phyloP scores from a whole-genome alignment of 345 rosid genomes.

The Gossypioides kirkii region DNA sequence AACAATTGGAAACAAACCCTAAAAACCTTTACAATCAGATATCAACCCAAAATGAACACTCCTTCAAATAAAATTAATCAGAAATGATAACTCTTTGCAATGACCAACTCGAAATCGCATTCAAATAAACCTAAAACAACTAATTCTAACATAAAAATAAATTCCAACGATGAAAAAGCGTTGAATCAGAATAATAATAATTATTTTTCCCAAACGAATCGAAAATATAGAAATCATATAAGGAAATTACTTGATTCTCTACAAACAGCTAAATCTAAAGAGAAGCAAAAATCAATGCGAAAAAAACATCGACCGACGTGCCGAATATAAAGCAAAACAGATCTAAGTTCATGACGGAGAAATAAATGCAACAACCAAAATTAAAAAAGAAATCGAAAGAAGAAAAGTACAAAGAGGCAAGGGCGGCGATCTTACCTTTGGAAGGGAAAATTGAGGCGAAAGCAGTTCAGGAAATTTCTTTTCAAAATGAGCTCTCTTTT shows the following conservation, averaged over 20 bases:
- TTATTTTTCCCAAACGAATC: neutral
- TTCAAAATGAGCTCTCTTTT: neutral
- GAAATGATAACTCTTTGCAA: neutral
- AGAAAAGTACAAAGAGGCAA: neutral
- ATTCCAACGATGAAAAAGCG: neutral
- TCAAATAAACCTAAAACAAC: neutral
- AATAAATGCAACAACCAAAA: neutral
- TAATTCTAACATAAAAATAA: neutral
- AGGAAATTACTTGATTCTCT: neutral
- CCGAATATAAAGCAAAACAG: conserved; percentile 25
- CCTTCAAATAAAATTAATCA: neutral
- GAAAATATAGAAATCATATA: neutral
- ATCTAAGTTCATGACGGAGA: conserved; percentile 17
- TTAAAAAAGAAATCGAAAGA: neutral
- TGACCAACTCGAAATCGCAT: neutral
- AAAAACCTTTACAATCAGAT: neutral
- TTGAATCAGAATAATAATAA: neutral
- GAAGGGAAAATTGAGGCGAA: neutral
- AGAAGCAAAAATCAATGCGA: neutral
- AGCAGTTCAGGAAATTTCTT: conserved; percentile 21
- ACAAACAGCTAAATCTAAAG: conserved; percentile 10
- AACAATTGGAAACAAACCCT: neutral
- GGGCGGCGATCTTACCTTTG: conserved; percentile 29
- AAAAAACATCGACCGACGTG: neutral
- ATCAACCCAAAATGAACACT: neutral